Conservation (phyloP, 345 rosid genomes). For the Fremontodendron californicum region DNA sequence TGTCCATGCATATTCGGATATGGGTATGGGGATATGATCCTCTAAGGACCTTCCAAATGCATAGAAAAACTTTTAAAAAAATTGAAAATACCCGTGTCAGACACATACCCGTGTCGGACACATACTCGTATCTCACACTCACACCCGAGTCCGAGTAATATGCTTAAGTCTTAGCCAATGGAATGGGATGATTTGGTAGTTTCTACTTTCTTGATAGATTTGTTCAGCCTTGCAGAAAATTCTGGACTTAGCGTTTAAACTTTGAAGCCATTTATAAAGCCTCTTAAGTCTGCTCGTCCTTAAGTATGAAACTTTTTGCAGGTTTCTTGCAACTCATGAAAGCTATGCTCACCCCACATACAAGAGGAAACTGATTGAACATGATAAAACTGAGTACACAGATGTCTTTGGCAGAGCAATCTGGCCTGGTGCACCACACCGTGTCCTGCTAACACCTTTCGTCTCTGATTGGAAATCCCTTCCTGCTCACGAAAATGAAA, state of each 20-base stretch:
- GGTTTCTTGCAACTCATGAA: constrained; percentile 81
- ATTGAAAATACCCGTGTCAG: too few species aligned
- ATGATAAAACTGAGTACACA: constrained; percentile 62
- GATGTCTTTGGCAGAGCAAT: constrained; percentile 72
- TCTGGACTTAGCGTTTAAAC: too few species aligned
- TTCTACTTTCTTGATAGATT: too few species aligned
- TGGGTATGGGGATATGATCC: too few species aligned
- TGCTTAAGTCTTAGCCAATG: not conserved
- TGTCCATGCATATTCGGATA: too few species aligned
- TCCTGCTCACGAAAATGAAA: constrained; percentile 50
- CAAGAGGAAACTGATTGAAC: constrained; percentile 65
- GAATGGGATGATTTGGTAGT: not conserved
- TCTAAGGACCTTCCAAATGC: too few species aligned
- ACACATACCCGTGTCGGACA: too few species aligned
- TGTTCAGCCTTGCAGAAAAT: too few species aligned
- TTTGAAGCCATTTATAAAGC: not conserved
- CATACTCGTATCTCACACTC: too few species aligned
- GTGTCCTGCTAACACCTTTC: constrained; percentile 65
- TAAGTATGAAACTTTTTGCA: constrained; percentile 22
- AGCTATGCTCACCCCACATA: constrained; percentile 78
- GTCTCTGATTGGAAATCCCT: constrained; percentile 60
- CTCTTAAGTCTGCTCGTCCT: not conserved
- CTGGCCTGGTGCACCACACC: constrained; percentile 80
- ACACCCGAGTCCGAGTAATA: too few species aligned
- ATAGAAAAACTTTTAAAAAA: too few species aligned